These are phyloP conservation scores for Cryptococcus floricola DNA, from an alignment of 1,284 basidiomycete species.

Conservation along the genomic window DNA sequence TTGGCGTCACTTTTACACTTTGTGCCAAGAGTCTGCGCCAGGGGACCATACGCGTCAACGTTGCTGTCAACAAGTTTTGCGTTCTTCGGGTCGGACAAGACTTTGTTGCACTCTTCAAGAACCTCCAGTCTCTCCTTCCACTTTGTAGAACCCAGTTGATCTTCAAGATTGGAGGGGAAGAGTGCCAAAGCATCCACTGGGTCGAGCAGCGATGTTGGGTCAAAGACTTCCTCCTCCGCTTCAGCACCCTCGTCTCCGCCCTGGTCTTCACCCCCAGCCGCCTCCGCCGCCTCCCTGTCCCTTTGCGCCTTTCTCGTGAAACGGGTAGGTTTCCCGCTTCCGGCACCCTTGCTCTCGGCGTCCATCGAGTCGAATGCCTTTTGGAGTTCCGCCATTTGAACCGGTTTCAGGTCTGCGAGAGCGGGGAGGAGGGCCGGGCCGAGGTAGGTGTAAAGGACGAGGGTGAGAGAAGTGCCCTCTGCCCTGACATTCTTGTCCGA, in stretches of 20 bases:
- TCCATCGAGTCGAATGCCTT: slow-evolving; percentile 85
- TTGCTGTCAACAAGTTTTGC: slow-evolving; percentile 74
- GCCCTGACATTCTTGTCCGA: slow-evolving; percentile 93
- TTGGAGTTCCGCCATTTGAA: slow-evolving; percentile 95
- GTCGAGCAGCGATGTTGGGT: slow-evolving; percentile 80
- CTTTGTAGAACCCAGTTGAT: slow-evolving; percentile 78
- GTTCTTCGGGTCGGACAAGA: slow-evolving; percentile 61
- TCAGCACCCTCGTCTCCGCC: slow-evolving; percentile 26
- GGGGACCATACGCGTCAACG: slow-evolving; percentile 45
- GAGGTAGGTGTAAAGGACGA: slow-evolving; percentile 80
- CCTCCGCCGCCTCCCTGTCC: slow-evolving; percentile 60
- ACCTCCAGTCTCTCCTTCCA: slow-evolving; percentile 98
- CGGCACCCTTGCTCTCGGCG: slow-evolving; percentile 74
- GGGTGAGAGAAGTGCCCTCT: slow-evolving; percentile 76
- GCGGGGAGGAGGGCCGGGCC: slow-evolving; percentile 83
- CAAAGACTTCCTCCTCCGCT: slow-evolving; percentile 51
- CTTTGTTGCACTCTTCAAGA: slow-evolving; percentile 73
- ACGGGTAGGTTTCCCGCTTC: slow-evolving; percentile 71
- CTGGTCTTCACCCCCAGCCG: slow-evolving; percentile 49
- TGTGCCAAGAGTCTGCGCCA: slow-evolving; percentile 62
- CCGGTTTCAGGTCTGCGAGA: slow-evolving; percentile 89
- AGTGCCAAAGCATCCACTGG: slow-evolving; percentile 72
- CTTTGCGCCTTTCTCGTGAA: slow-evolving; percentile 74
- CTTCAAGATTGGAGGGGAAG: slow-evolving; percentile 69
- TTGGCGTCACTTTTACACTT: slow-evolving; percentile 89